These are phyloP conservation scores for Cyberlindnera subsufficiens DNA, from an alignment of 805 yeast genomes.

Conservation along the genomic window DNA sequence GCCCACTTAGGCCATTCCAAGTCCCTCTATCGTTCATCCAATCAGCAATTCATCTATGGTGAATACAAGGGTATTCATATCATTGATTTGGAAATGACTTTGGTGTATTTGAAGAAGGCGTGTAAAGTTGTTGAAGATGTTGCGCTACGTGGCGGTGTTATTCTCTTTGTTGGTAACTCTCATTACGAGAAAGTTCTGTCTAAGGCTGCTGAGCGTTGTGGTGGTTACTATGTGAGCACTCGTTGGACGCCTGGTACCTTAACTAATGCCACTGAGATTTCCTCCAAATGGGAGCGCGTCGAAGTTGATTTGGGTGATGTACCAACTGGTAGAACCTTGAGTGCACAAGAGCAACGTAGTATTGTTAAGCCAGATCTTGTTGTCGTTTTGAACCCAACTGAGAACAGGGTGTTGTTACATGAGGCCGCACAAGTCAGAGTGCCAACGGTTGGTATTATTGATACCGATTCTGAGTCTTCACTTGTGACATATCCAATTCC, in stretches of 20 bases:
- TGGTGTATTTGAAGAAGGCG: slow-evolving; percentile 71
- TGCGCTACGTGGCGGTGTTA: slow-evolving; percentile 77
- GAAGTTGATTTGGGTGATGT: slow-evolving; percentile 74
- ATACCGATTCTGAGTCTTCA: slow-evolving; percentile 89
- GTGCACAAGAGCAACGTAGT: slow-evolving; percentile 40
- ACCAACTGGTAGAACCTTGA: slow-evolving; percentile 55
- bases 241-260: slow-evolving; percentile 96
- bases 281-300: slow-evolving; percentile 53
- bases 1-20: slow-evolving; percentile 94
- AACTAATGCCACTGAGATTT: slow-evolving; percentile 72
- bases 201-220: slow-evolving; percentile 70
- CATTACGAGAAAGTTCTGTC: slow-evolving; percentile 68
- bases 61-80: slow-evolving; percentile 86
- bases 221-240: slow-evolving; percentile 75
- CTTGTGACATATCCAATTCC: slow-evolving; percentile 92
- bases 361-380: slow-evolving; percentile 85
- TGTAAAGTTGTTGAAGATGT: slow-evolving; percentile 80
- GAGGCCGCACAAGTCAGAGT: slow-evolving; percentile 81
- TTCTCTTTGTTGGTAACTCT: slow-evolving; percentile 80
- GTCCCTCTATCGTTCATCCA: slow-evolving; percentile 67
- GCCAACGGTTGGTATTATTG: slow-evolving; percentile 91
- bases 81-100: slow-evolving; percentile 83
- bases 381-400: slow-evolving; percentile 81
- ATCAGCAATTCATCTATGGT: slow-evolving; percentile 85
- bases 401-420: slow-evolving; percentile 69